These are phyloP conservation scores for Nicotiana tomentosiformis DNA, from an alignment of 257 asterid species.

Conservation along the genomic window DNA sequence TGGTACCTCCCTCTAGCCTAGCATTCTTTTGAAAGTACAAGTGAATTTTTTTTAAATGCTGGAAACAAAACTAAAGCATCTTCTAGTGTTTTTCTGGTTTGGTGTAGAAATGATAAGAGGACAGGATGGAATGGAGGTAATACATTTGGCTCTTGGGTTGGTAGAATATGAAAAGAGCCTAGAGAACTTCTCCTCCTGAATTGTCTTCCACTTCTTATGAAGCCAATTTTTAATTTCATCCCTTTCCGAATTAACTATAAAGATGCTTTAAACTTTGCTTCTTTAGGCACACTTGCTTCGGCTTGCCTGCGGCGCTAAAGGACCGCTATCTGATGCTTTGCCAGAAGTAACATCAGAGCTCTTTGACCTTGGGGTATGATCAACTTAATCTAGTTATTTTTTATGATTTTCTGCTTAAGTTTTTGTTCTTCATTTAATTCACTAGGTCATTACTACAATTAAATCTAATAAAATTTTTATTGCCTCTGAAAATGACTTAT, in stretches of 20 bases:
- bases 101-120: not conserved
- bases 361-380: constrained; percentile 62
- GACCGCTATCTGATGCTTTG: constrained; percentile 73
- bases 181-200: not conserved
- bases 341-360: constrained; percentile 83
- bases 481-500: constrained; percentile 2
- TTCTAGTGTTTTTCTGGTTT: constrained; percentile 4
- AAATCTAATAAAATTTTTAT: not conserved
- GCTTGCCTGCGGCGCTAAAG: constrained; percentile 75
- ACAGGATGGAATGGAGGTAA: not conserved
- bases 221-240: constrained; percentile 1
- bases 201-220: not conserved
- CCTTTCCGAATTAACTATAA: constrained; percentile 6
- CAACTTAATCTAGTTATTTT: constrained; percentile 17
- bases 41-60: not conserved
- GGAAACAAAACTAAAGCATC: not conserved
- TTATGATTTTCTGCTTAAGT: not conserved
- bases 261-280: constrained; percentile 20
- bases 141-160: not conserved
- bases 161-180: not conserved
- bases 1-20: constrained; percentile 44
- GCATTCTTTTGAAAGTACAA: not conserved
- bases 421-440: constrained; percentile 5
- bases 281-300: constrained; percentile 91
- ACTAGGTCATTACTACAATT: not conserved